Evolutionary conservation across 768 basidiomycete genomes (phyloP), one percentile per base, ranked within the genome.

Genomic region (Lyophyllum atratum): DNA sequence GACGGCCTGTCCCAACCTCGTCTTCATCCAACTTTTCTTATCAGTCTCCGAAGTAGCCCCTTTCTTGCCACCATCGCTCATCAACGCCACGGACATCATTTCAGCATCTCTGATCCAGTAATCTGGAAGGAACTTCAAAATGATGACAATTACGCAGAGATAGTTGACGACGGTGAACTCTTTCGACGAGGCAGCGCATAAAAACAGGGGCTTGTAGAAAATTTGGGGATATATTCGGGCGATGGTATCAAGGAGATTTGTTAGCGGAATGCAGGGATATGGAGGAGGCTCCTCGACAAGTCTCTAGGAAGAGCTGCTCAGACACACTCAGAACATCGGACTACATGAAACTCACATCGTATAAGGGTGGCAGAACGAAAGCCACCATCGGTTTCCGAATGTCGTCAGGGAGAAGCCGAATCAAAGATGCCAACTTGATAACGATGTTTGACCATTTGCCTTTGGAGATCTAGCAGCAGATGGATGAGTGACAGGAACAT

Each of bases 171-270:
- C 75, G 11, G 80, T 76, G n/a, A 80, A 64, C 53, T 85, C 85
- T 61, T 86, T 87, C 42, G 77, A 75, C 0, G 87, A 84, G 2
- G 83, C 83, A 0, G 90, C 87, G 58, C 87, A 89, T 0, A 78
- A 70, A 63, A 92, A 89, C 8, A 92, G 70, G 0, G 87, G 86
- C 65, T 85, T 89, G 74, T 83, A 91, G 70, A 92, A 90, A 0
- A 85, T 58, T 49, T 80, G 84, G 0, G 89, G 89, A 55, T 82
- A 79, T 15, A 69, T 60, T 44, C 76, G 72, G 1, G 87, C 83
- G 19, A 87, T 60, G 15, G 70, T 70, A 29, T 79, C 73, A 2
- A 91, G 72, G 40, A 92, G 74, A 31, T 74, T 70, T 4, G 82
- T 76, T 0, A 92, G 70, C 1, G 73, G 68, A 2, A 71, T 66